phyloP scores from a whole-genome alignment of 208 protist genomes.

The Leishmania martiniquensis region DNA sequence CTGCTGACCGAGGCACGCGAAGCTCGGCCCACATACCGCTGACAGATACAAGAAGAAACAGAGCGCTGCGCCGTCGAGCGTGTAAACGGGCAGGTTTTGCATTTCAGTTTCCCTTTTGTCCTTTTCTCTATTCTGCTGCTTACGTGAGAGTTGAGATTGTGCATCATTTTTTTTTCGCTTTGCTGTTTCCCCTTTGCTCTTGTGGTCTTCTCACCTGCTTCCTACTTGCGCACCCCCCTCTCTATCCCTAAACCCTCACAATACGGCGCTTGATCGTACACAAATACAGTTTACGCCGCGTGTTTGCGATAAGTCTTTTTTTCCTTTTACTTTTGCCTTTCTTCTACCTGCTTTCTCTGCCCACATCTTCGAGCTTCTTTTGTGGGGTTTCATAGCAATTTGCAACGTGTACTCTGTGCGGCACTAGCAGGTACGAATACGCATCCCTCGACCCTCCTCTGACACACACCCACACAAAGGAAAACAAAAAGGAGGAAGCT shows the following conservation, averaged over 20 bases:
- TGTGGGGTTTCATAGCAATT: background rate
- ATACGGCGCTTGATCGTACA: background rate
- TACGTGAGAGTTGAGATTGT: background rate
- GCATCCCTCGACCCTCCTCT: background rate
- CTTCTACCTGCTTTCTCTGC: background rate
- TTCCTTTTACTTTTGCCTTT: background rate
- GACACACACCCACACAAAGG: background rate
- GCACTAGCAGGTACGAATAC: background rate
- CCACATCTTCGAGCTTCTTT: background rate
- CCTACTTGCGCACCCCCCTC: background rate
- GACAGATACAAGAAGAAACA: background rate
- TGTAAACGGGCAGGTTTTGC: background rate
- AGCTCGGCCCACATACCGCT: background rate
- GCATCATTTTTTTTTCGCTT: background rate
- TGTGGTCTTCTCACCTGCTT: conserved; percentile 5
- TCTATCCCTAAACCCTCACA: conserved; percentile 2
- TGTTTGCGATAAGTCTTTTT: background rate
- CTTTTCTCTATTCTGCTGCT: conserved; percentile 3
- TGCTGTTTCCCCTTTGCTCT: conserved; percentile 2
- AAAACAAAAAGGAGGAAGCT: background rate
- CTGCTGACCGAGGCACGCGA: background rate
- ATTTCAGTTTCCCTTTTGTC: background rate
- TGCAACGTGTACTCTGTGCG: conserved; percentile 4
- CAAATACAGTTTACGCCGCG: background rate
- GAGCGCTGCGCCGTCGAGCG: background rate